Conservation (phyloP, 768 basidiomycete species). For the Pleurotus cornucopiae region DNA sequence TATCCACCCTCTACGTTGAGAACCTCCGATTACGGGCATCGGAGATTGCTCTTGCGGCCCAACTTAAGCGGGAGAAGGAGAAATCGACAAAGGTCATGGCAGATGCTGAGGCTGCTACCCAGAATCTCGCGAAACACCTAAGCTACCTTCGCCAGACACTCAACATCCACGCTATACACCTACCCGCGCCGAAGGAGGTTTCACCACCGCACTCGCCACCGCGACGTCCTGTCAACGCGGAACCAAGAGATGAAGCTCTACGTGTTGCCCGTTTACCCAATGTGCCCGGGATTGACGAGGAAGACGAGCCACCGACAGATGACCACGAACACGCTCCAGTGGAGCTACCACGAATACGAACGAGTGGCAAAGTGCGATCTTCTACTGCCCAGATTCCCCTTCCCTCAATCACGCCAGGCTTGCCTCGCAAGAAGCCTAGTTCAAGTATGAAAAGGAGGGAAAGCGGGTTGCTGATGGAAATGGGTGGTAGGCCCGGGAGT, state of each 20-base stretch:
- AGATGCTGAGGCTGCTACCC: conserved; percentile 68
- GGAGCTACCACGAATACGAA: conserved; percentile 1
- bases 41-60: conserved; percentile 69
- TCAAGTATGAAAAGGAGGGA: conserved; percentile 27
- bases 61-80: conserved; percentile 78
- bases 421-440: neutral
- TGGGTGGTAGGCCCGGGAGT: conserved; percentile 45
- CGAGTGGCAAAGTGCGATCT: conserved; percentile 2
- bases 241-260: conserved; percentile 41
- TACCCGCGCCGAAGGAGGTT: conserved; percentile 15
- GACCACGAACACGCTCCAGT: conserved; percentile 23
- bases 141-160: conserved; percentile 60
- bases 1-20: conserved; percentile 78
- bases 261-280: conserved; percentile 65
- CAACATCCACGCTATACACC: conserved; percentile 29
- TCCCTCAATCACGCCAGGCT: conserved; percentile 12
- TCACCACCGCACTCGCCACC: conserved; percentile 45
- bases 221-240: conserved; percentile 30
- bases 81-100: conserved; percentile 68
- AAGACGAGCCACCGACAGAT: conserved; percentile 56
- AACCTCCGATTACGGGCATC: conserved; percentile 79
- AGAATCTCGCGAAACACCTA: conserved; percentile 62
- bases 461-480: conserved; percentile 53
- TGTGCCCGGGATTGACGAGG: conserved; percentile 63
- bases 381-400: conserved; percentile 30